phyloP scores from a whole-genome alignment of 2,329 filamentous ascomycete species.

The Alternaria ventricosa region DNA sequence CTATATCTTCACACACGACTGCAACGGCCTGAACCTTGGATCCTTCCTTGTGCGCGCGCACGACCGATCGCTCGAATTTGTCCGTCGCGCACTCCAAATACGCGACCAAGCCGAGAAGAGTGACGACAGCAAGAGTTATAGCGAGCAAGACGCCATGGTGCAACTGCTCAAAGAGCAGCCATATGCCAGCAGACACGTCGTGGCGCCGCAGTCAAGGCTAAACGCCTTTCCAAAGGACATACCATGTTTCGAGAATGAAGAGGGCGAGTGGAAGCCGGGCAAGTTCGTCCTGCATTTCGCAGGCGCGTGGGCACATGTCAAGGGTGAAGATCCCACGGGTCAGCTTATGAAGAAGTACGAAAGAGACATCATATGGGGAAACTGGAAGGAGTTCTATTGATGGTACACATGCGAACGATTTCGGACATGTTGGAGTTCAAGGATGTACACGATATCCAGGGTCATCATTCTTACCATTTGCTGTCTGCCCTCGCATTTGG shows the following conservation, averaged over 20 bases:
- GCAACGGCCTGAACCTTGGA: slow-evolving; percentile 49
- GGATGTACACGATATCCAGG: neutral
- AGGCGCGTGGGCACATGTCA: slow-evolving; percentile 51
- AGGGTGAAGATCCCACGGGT: slow-evolving; percentile 48
- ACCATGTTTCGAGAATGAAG: slow-evolving; percentile 43
- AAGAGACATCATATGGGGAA: slow-evolving; percentile 40
- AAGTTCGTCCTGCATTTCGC: slow-evolving; percentile 52
- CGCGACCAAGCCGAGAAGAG: slow-evolving; percentile 29
- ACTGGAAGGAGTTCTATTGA: slow-evolving; percentile 40
- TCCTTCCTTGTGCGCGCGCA: slow-evolving; percentile 47
- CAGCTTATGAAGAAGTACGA: slow-evolving; percentile 50
- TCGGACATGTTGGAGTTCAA: neutral
- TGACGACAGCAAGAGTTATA: slow-evolving; percentile 27
- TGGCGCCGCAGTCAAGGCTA: slow-evolving; percentile 47
- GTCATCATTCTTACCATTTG: neutral
- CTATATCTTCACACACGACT: slow-evolving; percentile 49
- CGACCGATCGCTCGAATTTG: slow-evolving; percentile 45
- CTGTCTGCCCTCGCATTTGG: neutral
- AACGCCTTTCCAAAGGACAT: slow-evolving; percentile 52
- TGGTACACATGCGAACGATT: neutral
- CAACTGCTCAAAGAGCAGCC: slow-evolving; percentile 40
- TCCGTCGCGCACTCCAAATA: slow-evolving; percentile 39
- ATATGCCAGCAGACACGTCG: slow-evolving; percentile 27
- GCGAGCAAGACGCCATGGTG: slow-evolving; percentile 50
- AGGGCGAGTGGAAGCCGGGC: slow-evolving; percentile 41